Base-by-base conservation (phyloP, 805 yeast species). In the Barnettozyma salicaria region DNA sequence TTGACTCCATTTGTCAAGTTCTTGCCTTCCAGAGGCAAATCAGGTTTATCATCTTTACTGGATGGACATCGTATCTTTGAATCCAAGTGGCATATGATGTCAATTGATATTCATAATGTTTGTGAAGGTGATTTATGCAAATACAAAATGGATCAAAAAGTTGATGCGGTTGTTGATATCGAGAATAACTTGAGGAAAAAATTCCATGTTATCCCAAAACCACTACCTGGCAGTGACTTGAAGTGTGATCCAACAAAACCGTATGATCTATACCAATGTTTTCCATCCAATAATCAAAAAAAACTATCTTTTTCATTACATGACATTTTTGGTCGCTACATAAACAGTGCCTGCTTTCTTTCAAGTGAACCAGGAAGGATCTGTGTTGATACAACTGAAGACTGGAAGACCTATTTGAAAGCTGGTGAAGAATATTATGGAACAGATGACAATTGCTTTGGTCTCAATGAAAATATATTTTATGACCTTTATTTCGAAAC, bases 51-150 rank as follows among this genome's bases (percentile, higher is more conserved):
- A 0, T 74, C 94, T 0, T 65, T 90, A 28, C 65, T 92, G 18
- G 95, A 88, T 50, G 97, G 98, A 14, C 96, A 87, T 56, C 80
- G 80, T 52, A 73, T 87, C 7, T 92, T 88, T 58, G 95, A 88
- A 53, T 78, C 96, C 0, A 77, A 80, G 44, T 92, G 97, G 97
- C 96, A 89, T 47, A 76, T 89, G 27, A 80, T 92, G 87, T 73
- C 96, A 2, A 76, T 92, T 31, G 97, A 90, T 56, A 68, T 90
- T 19, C 61, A 61, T 13, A 78, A 87, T 0, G 61, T 60, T 10
- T 78, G 88, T 47, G 62, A 57, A 18, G 60, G 52, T 4, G 51
- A 43, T 4, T 34, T 40, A 6, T 81, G 88, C 46, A 56, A 60
- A 29, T 71, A 72, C 49, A 56, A 64, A 16, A 68, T 87, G 76